A percentile compares a stretch with the other conserved stretches of the same genome.
phyloP scores from a whole-genome alignment of 192 early-diverging fungal species.

The Coemansia sp. region DNA sequence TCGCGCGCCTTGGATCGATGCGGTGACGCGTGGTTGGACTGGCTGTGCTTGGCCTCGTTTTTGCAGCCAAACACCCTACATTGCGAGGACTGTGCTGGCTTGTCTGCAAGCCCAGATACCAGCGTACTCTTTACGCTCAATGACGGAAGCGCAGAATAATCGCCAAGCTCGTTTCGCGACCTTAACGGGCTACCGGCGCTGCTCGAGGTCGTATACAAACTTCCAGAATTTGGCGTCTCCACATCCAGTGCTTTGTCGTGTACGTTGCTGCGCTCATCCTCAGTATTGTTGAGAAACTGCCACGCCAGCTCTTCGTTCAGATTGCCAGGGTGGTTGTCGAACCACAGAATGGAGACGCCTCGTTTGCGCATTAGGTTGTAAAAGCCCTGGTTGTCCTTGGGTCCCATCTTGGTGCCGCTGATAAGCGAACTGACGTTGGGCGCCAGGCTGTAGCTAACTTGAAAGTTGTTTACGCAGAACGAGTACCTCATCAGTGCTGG shows the following conservation, averaged over 20 bases:
- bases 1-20: slow-evolving; percentile 20
- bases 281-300: slow-evolving; percentile 30
- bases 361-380: slow-evolving; percentile 30
- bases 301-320: slow-evolving; percentile 32
- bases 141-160: not conserved
- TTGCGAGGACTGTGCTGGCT: not conserved
- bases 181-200: not conserved
- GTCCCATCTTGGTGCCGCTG: slow-evolving; percentile 25
- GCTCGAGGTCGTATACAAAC: not conserved
- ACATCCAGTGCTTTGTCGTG: not conserved
- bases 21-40: not conserved
- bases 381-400: slow-evolving; percentile 32
- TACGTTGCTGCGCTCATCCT: not conserved
- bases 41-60: not conserved
- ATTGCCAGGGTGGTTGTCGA: slow-evolving; percentile 32
- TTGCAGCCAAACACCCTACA: not conserved
- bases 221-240: not conserved
- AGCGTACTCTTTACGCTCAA: not conserved
- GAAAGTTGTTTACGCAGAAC: slow-evolving; percentile 30
- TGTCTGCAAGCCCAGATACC: not conserved
- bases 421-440: slow-evolving; percentile 53
- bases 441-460: slow-evolving; percentile 47
- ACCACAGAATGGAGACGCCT: slow-evolving; percentile 49
- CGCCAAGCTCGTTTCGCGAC: not conserved
- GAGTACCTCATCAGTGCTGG: slow-evolving; percentile 30